Conservation (phyloP, 768 basidiomycete species). For the Kwoniella bestiolae region DNA sequence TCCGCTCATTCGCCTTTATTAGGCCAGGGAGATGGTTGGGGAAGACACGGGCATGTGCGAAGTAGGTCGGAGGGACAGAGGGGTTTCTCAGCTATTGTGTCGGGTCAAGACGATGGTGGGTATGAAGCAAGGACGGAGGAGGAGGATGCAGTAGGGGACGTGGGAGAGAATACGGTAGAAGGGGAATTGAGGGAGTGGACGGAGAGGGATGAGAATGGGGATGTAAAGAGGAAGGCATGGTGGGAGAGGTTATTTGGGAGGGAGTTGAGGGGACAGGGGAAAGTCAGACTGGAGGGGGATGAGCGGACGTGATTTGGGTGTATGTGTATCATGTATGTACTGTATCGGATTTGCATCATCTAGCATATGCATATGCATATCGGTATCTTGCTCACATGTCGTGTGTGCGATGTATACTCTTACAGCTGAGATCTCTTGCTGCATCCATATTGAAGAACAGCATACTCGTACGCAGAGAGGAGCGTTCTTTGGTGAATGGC, state of each 20-base stretch:
- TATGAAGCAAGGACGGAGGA: slow-evolving; percentile 6
- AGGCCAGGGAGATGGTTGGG: slow-evolving; percentile 4
- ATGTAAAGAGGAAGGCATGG: slow-evolving; percentile 10
- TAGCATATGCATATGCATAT: not conserved
- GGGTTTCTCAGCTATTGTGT: slow-evolving; percentile 39
- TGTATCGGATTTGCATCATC: not conserved
- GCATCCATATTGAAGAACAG: not conserved
- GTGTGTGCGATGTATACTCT: too few species aligned
- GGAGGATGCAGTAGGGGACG: not conserved
- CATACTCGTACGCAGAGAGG: not conserved
- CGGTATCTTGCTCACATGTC: too few species aligned
- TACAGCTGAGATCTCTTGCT: too few species aligned
- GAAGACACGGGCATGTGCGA: slow-evolving; percentile 6
- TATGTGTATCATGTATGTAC: not conserved
- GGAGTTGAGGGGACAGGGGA: slow-evolving; percentile 14
- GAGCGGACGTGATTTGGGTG: not conserved
- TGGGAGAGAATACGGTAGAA: slow-evolving; percentile 8
- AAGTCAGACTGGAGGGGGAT: not conserved
- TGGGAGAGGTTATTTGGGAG: slow-evolving; percentile 25
- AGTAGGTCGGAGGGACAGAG: slow-evolving; percentile 41
- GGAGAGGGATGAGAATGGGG: not conserved
- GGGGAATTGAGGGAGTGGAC: slow-evolving; percentile 19
- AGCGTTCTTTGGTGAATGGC: not conserved
- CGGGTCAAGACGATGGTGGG: slow-evolving; percentile 14
- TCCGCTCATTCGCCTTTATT: not conserved